Evolutionary conservation across 805 yeast species (phyloP).

Genomic region (Wickerhamomyces ciferrii): DNA sequence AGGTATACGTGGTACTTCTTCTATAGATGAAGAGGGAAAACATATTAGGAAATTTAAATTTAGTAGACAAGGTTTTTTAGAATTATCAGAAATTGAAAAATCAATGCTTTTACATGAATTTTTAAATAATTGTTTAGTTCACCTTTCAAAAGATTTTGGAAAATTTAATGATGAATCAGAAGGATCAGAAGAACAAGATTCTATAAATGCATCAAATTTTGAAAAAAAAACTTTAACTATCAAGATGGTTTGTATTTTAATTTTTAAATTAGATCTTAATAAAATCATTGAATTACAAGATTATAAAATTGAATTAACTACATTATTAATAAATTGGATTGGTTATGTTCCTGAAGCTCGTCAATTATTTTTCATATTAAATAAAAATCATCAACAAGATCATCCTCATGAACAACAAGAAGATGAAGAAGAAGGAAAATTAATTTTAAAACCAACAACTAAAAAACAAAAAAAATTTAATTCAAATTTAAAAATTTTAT

Average conservation of each 20-base stretch:
- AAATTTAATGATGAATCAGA: constrained; percentile 18
- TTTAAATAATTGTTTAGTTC: constrained; percentile 47
- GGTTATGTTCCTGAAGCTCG: constrained; percentile 60
- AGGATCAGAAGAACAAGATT: background rate
- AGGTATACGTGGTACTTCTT: constrained; percentile 45
- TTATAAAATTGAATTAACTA: constrained; percentile 54
- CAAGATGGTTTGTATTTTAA: constrained; percentile 57
- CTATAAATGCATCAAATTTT: constrained; percentile 15
- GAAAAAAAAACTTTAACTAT: constrained; percentile 34
- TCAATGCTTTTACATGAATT: constrained; percentile 70
- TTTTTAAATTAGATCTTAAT: constrained; percentile 42
- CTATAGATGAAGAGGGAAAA: constrained; percentile 2
- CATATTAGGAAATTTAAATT: constrained; percentile 26
- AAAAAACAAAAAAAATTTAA: constrained; percentile 14
- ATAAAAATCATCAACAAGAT: constrained; percentile 8
- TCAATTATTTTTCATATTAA: constrained; percentile 42
- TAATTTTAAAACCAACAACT: background rate
- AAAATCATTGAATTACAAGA: constrained; percentile 43
- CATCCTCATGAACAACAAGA: constrained; percentile 1
- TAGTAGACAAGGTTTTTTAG: constrained; percentile 52
- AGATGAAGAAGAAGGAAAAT: background rate
- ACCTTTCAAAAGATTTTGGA: constrained; percentile 30
- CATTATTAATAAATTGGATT: constrained; percentile 60
- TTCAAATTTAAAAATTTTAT: constrained; percentile 12
- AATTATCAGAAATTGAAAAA: constrained; percentile 52